Evolutionary conservation across 2,329 filamentous ascomycete species (phyloP).

Genomic region (Xylaria sp.): DNA sequence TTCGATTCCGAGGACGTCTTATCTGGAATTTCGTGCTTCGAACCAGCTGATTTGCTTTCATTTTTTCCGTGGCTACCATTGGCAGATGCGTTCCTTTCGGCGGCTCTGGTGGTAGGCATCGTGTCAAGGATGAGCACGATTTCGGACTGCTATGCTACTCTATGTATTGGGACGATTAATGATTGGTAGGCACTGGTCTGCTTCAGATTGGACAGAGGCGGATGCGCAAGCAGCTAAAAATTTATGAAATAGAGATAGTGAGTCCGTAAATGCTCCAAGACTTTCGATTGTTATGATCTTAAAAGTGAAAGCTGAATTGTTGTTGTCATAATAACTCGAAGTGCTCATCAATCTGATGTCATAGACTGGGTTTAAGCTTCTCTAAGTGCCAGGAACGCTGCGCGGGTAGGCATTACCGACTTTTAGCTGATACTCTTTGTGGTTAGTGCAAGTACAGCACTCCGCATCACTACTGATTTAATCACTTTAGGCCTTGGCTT

Average conservation of each 20-base stretch:
- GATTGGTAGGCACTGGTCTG: not conserved
- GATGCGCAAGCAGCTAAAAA: not conserved
- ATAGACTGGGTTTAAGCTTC: slow-evolving; percentile 24
- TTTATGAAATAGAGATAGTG: not conserved
- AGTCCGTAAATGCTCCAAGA: not conserved
- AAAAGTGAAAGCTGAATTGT: not conserved
- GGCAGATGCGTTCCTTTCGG: slow-evolving; percentile 35
- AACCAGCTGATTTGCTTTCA: slow-evolving; percentile 43
- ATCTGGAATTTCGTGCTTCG: slow-evolving; percentile 52
- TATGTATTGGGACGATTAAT: not conserved
- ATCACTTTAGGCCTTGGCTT: not conserved
- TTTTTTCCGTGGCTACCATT: slow-evolving; percentile 20
- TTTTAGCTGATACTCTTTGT: slow-evolving; percentile 3
- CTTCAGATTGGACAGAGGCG: not conserved
- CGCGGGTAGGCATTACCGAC: not conserved
- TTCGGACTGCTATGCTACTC: not conserved
- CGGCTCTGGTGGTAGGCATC: slow-evolving; percentile 45
- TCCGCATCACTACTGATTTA: not conserved
- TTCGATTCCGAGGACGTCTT: slow-evolving; percentile 54
- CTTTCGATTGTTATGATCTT: not conserved
- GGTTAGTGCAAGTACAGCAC: slow-evolving; percentile 10
- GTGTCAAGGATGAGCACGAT: not conserved
- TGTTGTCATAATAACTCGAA: slow-evolving; percentile 26
- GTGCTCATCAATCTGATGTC: slow-evolving; percentile 36
- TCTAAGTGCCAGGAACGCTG: slow-evolving; percentile 13